Conservation (phyloP, 257 asterid genomes). For the Fraxinus quadrangulata region DNA sequence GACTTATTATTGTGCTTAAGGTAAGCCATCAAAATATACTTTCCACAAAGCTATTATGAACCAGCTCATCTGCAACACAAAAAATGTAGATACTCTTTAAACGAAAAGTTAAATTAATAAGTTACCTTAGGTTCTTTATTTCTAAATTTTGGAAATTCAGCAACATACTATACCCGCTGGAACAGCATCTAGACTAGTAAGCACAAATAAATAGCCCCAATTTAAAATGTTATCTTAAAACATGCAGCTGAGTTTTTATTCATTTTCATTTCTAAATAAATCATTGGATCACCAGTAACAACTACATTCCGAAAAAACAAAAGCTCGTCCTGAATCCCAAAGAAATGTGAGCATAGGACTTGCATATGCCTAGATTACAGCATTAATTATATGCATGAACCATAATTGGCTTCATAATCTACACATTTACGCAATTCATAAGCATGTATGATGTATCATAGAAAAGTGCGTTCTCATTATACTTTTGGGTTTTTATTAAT, state of each 20-base stretch:
- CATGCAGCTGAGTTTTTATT: background rate
- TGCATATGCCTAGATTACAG: too few species aligned
- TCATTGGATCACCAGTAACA: background rate
- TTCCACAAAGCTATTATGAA: slow-evolving; percentile 32
- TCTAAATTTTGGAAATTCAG: background rate
- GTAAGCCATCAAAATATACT: slow-evolving; percentile 53
- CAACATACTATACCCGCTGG: background rate
- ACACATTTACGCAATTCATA: too few species aligned
- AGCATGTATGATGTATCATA: too few species aligned
- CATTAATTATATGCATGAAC: too few species aligned
- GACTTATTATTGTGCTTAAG: slow-evolving; percentile 42
- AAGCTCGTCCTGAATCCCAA: too few species aligned
- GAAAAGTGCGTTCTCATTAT: too few species aligned
- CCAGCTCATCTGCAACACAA: slow-evolving; percentile 50
- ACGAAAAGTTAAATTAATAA: background rate
- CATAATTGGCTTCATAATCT: too few species aligned
- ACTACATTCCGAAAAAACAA: too few species aligned
- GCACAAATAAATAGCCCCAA: background rate
- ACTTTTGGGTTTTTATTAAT: too few species aligned
- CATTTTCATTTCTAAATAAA: background rate
- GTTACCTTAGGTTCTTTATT: background rate
- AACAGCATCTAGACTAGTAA: background rate
- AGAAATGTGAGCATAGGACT: too few species aligned
- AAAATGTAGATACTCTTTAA: background rate
- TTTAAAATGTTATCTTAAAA: background rate